A percentile compares a stretch with the other conserved stretches of the same genome.
Conservation (phyloP, 306 rosid genomes). For the Dalbergia cochinchinensis region DNA sequence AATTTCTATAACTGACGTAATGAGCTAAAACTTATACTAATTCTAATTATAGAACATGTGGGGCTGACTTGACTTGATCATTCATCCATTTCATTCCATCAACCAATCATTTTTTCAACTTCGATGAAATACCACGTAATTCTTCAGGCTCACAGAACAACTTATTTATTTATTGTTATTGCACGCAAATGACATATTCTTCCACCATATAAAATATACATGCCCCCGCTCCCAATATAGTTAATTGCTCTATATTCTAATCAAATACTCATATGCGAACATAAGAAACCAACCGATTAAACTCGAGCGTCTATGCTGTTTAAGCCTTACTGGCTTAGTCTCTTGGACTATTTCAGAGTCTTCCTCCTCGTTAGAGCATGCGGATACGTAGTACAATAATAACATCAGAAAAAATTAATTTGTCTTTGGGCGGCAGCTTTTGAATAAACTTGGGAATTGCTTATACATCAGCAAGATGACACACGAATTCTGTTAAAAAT, state of each 20-base stretch:
- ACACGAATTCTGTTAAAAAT: background rate
- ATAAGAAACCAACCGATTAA: background rate
- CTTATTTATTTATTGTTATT: background rate
- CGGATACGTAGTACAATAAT: background rate
- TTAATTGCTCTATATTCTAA: background rate
- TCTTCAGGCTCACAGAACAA: background rate
- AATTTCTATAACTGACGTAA: background rate
- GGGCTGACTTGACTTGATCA: constrained; percentile 15
- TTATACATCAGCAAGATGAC: constrained; percentile 23
- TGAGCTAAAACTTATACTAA: background rate
- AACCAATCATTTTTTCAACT: background rate
- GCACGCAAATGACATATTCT: background rate
- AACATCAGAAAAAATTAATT: background rate
- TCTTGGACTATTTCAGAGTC: constrained; percentile 17
- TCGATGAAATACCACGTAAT: background rate
- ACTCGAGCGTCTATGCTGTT: background rate
- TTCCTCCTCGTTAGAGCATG: background rate
- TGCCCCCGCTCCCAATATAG: background rate
- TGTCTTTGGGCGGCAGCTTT: background rate
- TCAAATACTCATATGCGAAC: background rate
- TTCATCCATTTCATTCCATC: background rate
- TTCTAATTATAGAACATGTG: background rate
- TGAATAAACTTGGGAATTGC: background rate
- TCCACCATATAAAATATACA: too few relatives aligned
- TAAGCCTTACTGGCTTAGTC: background rate